phyloP scores from a whole-genome alignment of 202 grass and related monocot genomes.

The Sporobolus alterniflorus region DNA sequence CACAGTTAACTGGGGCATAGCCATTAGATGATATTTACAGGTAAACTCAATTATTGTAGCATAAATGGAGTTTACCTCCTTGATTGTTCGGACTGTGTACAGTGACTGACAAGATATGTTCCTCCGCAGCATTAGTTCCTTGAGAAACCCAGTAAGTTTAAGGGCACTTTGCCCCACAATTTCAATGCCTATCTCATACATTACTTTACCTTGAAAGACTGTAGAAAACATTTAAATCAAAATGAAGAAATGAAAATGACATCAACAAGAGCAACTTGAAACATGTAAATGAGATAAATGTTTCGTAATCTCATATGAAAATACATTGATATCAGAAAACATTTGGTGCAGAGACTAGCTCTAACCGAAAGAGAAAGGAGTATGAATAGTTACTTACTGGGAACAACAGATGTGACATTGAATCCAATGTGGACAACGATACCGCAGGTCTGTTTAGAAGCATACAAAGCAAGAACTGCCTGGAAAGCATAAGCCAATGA shows the following conservation, averaged over 20 bases:
- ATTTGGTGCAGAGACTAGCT: not conserved
- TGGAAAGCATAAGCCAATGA: conserved; percentile 46
- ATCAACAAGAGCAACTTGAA: conserved; percentile 8
- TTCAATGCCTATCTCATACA: conserved; percentile 89
- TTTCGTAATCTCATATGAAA: not conserved
- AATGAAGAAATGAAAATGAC: conserved; percentile 15
- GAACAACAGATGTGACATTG: conserved; percentile 81
- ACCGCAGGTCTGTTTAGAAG: conserved; percentile 79
- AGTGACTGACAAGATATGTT: conserved; percentile 76
- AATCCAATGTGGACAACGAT: conserved; percentile 98
- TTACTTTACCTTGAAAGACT: conserved; percentile 86
- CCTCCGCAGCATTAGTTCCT: conserved; percentile 77
- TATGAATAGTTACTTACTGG: conserved; percentile 58
- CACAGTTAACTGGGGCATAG: conserved; percentile 1
- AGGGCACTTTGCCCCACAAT: conserved; percentile 83
- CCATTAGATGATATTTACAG: not conserved
- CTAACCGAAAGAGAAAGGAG: not conserved
- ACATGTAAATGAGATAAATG: not conserved
- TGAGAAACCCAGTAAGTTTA: conserved; percentile 94
- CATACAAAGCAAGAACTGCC: conserved; percentile 93
- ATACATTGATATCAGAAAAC: conserved; percentile 1
- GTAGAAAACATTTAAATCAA: conserved; percentile 44
- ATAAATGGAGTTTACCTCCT: conserved; percentile 67
- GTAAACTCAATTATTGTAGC: not conserved
- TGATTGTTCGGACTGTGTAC: conserved; percentile 90